phyloP scores from a whole-genome alignment of 2,329 filamentous ascomycete species.

The Dactylellina drechsleri region DNA sequence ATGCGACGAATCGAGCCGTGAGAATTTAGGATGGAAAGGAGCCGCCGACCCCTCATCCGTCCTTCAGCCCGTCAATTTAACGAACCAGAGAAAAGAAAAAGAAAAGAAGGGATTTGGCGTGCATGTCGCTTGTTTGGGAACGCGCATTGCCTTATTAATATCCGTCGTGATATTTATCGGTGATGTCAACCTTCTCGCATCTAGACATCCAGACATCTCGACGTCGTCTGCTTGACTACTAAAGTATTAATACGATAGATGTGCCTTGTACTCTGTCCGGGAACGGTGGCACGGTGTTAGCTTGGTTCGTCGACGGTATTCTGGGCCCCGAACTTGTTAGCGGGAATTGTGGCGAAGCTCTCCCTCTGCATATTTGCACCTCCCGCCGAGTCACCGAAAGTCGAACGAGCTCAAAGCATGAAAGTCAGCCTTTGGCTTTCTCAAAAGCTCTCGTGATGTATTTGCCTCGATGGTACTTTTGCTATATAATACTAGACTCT shows the following conservation, averaged over 20 bases:
- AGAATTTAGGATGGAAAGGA: background rate
- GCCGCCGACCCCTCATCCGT: background rate
- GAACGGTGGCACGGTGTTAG: too few relatives aligned
- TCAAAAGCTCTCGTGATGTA: too few relatives aligned
- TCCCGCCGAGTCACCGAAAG: background rate
- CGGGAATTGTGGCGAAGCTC: conserved; percentile 10
- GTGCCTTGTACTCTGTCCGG: too few relatives aligned
- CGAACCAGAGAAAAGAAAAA: background rate
- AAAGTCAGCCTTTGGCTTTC: too few relatives aligned
- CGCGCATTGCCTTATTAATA: background rate
- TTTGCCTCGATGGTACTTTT: too few relatives aligned
- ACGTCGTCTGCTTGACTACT: background rate
- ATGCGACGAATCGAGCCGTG: background rate
- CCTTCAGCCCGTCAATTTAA: background rate
- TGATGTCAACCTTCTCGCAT: too few relatives aligned
- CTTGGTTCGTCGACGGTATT: background rate
- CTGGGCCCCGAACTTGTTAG: background rate
- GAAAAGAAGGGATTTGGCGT: conserved; percentile 2
- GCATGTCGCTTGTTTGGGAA: background rate
- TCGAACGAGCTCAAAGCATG: too few relatives aligned
- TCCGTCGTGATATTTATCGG: background rate
- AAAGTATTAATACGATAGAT: too few relatives aligned
- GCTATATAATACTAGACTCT: too few relatives aligned
- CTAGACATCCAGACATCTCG: too few relatives aligned
- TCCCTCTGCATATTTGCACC: background rate